Evolutionary conservation across 495 filamentous ascomycete genomes (phyloP).

Genomic region (Pseudoneurospora amorphoporcata): DNA sequence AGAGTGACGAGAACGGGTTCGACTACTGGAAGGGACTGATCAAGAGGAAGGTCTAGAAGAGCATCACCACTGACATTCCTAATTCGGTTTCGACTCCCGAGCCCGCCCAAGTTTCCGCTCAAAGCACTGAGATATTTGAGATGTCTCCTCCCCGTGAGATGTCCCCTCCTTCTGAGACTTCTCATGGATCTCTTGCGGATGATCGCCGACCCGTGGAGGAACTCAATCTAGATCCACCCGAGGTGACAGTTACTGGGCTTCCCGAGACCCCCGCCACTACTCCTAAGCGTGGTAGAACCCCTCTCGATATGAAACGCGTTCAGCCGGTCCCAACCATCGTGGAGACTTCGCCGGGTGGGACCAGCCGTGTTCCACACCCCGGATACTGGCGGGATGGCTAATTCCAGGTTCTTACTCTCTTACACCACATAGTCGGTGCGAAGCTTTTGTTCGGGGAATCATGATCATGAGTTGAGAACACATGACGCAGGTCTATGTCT

Average conservation of each 20-base stretch:
- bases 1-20: constrained; percentile 97
- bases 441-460: not conserved
- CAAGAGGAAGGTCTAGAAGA: constrained; percentile 57
- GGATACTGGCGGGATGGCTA: not conserved
- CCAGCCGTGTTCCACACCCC: not conserved
- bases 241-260: no score
- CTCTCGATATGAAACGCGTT: no score
- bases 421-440: not conserved
- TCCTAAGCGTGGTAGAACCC: no score
- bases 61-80: constrained; percentile 7
- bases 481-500: not conserved
- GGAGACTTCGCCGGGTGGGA: not conserved
- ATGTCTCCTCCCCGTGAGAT: not conserved
- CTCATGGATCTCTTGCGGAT: not conserved
- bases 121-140: not conserved
- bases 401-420: not conserved
- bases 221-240: not conserved
- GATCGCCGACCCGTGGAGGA: not conserved
- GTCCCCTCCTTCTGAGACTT: not conserved
- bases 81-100: not conserved
- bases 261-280: no score
- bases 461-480: not conserved
- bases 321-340: not conserved
- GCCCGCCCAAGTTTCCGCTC: not conserved
- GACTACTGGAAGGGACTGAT: constrained; percentile 91